Conservation (phyloP, 495 filamentous ascomycete species). For the Penicillium canariense region DNA sequence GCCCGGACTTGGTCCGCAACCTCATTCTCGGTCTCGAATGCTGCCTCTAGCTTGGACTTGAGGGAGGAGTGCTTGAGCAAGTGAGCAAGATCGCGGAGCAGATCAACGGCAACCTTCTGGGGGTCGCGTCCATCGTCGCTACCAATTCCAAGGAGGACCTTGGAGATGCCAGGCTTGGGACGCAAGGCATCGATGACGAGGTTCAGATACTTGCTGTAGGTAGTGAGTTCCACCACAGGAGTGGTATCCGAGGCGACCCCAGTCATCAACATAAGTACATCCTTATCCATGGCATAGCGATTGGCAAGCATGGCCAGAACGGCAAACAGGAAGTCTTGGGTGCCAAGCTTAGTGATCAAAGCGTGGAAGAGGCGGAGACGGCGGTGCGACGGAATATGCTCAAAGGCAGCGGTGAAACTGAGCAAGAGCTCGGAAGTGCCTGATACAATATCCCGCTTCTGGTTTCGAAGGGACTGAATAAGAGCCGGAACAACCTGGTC, state of each 20-base stretch:
- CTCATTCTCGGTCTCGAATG: slow-evolving; percentile 37
- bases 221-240: slow-evolving; percentile 63
- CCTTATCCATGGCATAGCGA: slow-evolving; percentile 43
- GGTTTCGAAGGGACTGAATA: slow-evolving; percentile 77
- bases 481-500: slow-evolving; percentile 86
- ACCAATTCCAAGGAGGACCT: slow-evolving; percentile 60
- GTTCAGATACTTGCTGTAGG: slow-evolving; percentile 67
- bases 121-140: slow-evolving; percentile 61
- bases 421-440: slow-evolving; percentile 82
- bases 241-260: slow-evolving; percentile 50
- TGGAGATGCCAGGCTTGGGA: slow-evolving; percentile 65
- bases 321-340: slow-evolving; percentile 65
- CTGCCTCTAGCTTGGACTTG: slow-evolving; percentile 40
- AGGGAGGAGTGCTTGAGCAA: slow-evolving; percentile 45
- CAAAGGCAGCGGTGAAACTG: slow-evolving; percentile 92
- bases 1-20: slow-evolving; percentile 59
- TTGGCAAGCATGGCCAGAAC: slow-evolving; percentile 49
- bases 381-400: slow-evolving; percentile 85
- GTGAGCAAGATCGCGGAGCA: slow-evolving; percentile 53
- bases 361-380: slow-evolving; percentile 77
- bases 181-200: slow-evolving; percentile 70
- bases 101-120: slow-evolving; percentile 56
- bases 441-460: slow-evolving; percentile 70
- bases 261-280: slow-evolving; percentile 45
- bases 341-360: slow-evolving; percentile 74